Percentiles rank a stretch among this genome's conserved stretches.
phyloP scores from a whole-genome alignment of 148 eudicot genomes.

The Rheum nobile region DNA sequence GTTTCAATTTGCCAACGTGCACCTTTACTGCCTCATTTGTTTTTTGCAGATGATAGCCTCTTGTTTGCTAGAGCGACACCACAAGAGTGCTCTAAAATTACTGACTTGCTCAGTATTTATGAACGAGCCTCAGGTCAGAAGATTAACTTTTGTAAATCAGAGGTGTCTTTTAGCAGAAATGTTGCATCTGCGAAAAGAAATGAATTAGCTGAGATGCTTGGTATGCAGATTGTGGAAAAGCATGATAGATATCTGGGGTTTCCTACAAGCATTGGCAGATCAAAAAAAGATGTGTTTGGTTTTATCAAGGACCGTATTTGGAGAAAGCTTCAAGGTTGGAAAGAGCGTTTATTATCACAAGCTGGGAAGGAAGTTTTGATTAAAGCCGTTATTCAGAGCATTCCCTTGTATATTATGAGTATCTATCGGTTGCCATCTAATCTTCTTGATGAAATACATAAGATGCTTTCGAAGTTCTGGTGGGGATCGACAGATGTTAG shows the following conservation, averaged over 20 bases:
- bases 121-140: background rate
- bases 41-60: background rate
- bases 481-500: too few species aligned
- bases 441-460: too few species aligned
- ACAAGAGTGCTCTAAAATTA: background rate
- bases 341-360: background rate
- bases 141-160: background rate
- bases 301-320: too few species aligned
- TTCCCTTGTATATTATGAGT: too few species aligned
- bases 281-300: background rate
- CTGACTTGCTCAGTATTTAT: too few species aligned
- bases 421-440: too few species aligned
- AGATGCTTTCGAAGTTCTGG: too few species aligned
- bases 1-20: background rate
- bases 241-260: background rate
- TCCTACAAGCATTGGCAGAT: background rate
- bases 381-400: background rate
- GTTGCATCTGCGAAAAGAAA: background rate
- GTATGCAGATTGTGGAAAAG: background rate
- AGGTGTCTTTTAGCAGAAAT: background rate
- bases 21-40: background rate
- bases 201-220: background rate
- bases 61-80: background rate
- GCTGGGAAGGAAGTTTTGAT: background rate
- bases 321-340: background rate